A percentile compares a stretch with the other conserved stretches of the same genome.
These are phyloP conservation scores for Mortierella sp. DNA, from an alignment of 371 early-diverging fungal genomes.

Conservation along the genomic window DNA sequence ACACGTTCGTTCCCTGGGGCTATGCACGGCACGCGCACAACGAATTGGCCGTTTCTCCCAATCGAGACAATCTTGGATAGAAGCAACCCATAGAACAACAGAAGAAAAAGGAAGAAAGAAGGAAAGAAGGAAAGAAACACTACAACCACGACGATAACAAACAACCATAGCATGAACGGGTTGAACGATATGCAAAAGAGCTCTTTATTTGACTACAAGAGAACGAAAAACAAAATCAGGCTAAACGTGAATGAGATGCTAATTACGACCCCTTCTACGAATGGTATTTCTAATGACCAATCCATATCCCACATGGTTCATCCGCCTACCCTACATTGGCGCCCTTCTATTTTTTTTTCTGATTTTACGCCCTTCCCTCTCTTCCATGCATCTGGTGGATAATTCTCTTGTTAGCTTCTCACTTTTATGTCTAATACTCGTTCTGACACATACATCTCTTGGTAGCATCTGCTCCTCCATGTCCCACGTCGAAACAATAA, in stretches of 20 bases:
- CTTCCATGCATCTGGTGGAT: no score
- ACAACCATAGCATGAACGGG: background rate
- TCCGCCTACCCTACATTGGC: background rate
- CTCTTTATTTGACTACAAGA: no score
- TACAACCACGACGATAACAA: background rate
- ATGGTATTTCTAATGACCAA: constrained; percentile 3
- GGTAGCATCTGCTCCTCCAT: no score
- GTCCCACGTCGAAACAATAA: no score
- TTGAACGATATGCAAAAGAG: background rate
- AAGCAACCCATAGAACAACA: background rate
- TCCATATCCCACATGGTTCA: background rate
- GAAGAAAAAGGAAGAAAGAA: background rate
- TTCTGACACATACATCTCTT: no score
- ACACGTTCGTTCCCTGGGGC: background rate
- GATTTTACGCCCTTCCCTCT: no score
- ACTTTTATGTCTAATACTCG: no score
- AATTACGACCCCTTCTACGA: background rate
- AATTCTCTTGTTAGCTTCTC: no score
- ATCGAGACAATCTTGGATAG: constrained; percentile 4
- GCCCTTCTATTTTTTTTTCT: background rate
- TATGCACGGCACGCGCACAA: no score
- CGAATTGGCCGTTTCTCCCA: constrained; percentile 2
- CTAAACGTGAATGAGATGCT: no score
- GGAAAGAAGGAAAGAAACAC: background rate
- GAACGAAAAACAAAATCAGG: no score